phyloP scores from a whole-genome alignment of 768 basidiomycete genomes.

The Suillus brevipes region DNA sequence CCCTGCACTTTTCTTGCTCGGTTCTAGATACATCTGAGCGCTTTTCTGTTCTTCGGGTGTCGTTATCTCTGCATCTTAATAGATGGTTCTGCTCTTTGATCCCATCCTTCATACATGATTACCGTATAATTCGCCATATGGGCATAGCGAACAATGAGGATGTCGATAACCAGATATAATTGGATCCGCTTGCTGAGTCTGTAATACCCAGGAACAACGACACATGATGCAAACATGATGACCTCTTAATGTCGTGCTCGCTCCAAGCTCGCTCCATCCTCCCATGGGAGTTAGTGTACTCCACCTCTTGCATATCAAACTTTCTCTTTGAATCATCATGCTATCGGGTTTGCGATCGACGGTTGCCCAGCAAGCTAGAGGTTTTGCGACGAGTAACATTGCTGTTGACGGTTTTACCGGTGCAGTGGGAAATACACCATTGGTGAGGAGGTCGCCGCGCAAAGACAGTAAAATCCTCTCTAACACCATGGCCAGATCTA shows the following conservation, averaged over 20 bases:
- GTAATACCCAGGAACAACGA: neutral
- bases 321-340: constrained; percentile 6
- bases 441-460: constrained; percentile 49
- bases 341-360: constrained; percentile 36
- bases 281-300: neutral
- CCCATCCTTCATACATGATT: neutral
- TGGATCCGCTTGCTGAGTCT: neutral
- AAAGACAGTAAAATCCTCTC: neutral
- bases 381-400: constrained; percentile 38
- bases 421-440: constrained; percentile 90
- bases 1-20: constrained; percentile 26
- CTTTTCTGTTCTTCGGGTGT: constrained; percentile 2
- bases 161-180: constrained; percentile 1
- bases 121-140: constrained; percentile 4
- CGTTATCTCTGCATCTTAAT: constrained; percentile 2
- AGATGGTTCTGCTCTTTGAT: constrained; percentile 2
- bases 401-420: constrained; percentile 79
- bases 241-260: constrained; percentile 5
- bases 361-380: constrained; percentile 28
- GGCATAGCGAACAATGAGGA: constrained; percentile 1
- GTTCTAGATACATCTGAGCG: constrained; percentile 6
- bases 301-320: neutral
- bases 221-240: constrained; percentile 2
- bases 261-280: neutral
- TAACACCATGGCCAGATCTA: constrained; percentile 59